Conservation (phyloP, 257 asterid genomes). For the Echium plantagineum region DNA sequence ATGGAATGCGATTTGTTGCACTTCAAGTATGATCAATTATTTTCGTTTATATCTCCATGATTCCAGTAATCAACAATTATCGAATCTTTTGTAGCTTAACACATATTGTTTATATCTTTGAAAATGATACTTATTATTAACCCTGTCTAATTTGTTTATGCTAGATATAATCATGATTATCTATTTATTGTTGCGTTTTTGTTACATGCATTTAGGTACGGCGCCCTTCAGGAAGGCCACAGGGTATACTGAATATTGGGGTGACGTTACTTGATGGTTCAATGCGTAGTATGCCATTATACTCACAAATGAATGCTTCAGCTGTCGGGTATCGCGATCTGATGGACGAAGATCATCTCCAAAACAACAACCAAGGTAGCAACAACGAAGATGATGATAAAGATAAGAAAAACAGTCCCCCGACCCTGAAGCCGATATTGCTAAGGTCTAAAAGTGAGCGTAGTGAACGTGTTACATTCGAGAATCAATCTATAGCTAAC, state of each 20-base stretch:
- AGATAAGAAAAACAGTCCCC: background rate
- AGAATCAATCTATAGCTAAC: conserved; percentile 18
- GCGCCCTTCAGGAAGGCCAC: conserved; percentile 87
- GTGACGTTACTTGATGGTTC: conserved; percentile 67
- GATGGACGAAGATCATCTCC: conserved; percentile 33
- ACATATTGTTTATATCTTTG: too few species aligned
- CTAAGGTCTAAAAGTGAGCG: conserved; percentile 58
- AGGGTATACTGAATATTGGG: conserved; percentile 75
- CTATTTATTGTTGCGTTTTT: background rate
- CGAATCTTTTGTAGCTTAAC: too few species aligned
- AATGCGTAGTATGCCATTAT: conserved; percentile 74
- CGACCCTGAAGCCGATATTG: conserved; percentile 25
- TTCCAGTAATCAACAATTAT: too few species aligned
- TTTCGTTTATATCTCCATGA: too few species aligned
- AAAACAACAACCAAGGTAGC: conserved; percentile 2
- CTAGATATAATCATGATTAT: too few species aligned
- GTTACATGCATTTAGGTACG: conserved; percentile 35
- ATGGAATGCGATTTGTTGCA: conserved; percentile 82
- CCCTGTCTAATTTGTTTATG: too few species aligned
- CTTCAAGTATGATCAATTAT: conserved; percentile 45
- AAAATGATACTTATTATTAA: too few species aligned
- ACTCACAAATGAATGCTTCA: conserved; percentile 44
- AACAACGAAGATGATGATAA: background rate
- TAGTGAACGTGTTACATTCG: conserved; percentile 38
- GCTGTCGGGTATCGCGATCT: conserved; percentile 57